These are phyloP conservation scores for Leishmania tropica DNA, from an alignment of 208 protist species.

Conservation along the genomic window DNA sequence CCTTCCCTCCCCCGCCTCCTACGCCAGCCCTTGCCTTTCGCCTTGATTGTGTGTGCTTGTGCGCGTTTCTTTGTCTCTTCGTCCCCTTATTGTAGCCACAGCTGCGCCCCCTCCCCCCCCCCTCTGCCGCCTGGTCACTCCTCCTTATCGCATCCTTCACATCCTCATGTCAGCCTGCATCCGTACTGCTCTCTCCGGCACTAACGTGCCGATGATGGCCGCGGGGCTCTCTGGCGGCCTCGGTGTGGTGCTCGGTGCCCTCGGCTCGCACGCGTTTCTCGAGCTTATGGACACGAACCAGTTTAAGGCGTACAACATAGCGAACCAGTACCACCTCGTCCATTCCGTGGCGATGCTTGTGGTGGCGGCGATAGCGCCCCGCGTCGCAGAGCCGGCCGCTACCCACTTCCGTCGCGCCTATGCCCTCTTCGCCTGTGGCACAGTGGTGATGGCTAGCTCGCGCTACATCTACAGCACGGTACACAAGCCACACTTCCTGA, in stretches of 20 bases:
- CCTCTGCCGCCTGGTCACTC: background rate
- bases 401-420: slow-evolving; percentile 41
- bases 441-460: slow-evolving; percentile 29
- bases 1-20: background rate
- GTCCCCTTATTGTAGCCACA: background rate
- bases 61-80: background rate
- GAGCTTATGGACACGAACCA: slow-evolving; percentile 47
- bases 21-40: background rate
- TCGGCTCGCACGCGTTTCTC: slow-evolving; percentile 60
- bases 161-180: slow-evolving; percentile 23
- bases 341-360: slow-evolving; percentile 67
- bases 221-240: slow-evolving; percentile 46
- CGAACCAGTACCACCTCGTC: slow-evolving; percentile 74
- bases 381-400: slow-evolving; percentile 20
- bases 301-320: slow-evolving; percentile 48
- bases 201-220: slow-evolving; percentile 33
- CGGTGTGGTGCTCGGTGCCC: slow-evolving; percentile 42
- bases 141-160: background rate
- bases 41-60: background rate
- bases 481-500: slow-evolving; percentile 46
- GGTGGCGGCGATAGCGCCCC: slow-evolving; percentile 37
- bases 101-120: background rate
- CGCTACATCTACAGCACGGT: slow-evolving; percentile 50
- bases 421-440: slow-evolving; percentile 40
- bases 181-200: slow-evolving; percentile 29